Evolutionary conservation across 768 basidiomycete genomes (phyloP).

Genomic region (Auriscalpium orientale): DNA sequence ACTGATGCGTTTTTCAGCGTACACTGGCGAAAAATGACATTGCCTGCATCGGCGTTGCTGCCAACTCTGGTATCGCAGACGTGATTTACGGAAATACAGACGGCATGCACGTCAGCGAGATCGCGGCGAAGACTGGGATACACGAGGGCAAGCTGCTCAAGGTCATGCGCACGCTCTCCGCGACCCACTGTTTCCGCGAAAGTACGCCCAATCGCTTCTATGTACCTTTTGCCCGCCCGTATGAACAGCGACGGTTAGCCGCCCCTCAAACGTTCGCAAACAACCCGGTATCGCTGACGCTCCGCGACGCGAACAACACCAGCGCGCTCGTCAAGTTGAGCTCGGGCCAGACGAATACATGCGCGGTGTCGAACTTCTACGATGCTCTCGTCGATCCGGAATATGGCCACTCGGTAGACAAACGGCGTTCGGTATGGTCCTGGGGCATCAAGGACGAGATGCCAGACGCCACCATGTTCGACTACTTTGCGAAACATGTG

Average conservation of each 20-base stretch:
- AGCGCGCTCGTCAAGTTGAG: not conserved
- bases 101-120: conserved; percentile 22
- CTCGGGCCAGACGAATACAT: not conserved
- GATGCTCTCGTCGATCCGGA: conserved; percentile 21
- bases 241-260: not conserved
- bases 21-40: conserved; percentile 16
- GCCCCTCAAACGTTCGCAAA: conserved; percentile 24
- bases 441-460: not conserved
- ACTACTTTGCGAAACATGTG: not conserved
- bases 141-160: conserved; percentile 24
- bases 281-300: conserved; percentile 26
- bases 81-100: conserved; percentile 17
- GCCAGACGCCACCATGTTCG: not conserved
- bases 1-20: not conserved
- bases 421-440: conserved; percentile 15
- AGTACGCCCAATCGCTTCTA: conserved; percentile 7
- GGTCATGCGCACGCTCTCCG: conserved; percentile 24
- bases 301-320: conserved; percentile 7
- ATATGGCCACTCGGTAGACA: conserved; percentile 18
- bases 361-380: conserved; percentile 10
- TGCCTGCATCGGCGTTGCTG: conserved; percentile 20
- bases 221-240: no score
- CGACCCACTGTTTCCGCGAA: conserved; percentile 25
- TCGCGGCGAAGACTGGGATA: conserved; percentile 18
- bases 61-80: conserved; percentile 22